Evolutionary conservation across 169 alveolate species (phyloP).

Genomic region (Eimeria brunetti): DNA sequence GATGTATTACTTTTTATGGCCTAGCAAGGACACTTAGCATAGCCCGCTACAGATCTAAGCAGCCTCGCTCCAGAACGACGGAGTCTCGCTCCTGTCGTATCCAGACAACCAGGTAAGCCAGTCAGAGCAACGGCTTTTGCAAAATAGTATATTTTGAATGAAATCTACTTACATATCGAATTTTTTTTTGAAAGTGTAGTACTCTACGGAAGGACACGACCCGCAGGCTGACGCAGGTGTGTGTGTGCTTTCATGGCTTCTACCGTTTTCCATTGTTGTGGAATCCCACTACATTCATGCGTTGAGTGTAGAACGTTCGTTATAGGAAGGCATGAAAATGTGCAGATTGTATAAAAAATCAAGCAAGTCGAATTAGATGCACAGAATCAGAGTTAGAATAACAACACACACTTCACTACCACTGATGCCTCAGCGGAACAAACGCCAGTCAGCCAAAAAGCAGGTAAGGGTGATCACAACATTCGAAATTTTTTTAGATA

Average conservation of each 20-base stretch:
- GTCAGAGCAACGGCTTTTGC: background rate
- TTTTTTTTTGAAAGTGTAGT: background rate
- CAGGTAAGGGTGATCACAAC: background rate
- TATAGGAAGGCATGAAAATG: background rate
- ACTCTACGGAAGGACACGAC: background rate
- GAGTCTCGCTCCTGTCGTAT: background rate
- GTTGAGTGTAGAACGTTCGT: background rate
- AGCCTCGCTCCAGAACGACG: background rate
- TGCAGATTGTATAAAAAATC: background rate
- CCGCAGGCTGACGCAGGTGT: background rate
- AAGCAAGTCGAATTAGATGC: background rate
- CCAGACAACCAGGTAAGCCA: background rate
- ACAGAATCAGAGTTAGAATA: background rate
- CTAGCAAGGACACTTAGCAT: background rate
- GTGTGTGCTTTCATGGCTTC: background rate
- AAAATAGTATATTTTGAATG: background rate
- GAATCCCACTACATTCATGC: background rate
- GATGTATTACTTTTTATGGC: background rate
- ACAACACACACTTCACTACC: background rate
- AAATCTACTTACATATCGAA: background rate
- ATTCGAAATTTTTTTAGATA: background rate
- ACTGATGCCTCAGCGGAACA: background rate
- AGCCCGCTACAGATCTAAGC: background rate
- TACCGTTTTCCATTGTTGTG: background rate
- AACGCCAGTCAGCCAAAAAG: background rate